These are phyloP conservation scores for Aspergillus luchuensis DNA, from an alignment of 2,329 filamentous ascomycete species.

Conservation along the genomic window DNA sequence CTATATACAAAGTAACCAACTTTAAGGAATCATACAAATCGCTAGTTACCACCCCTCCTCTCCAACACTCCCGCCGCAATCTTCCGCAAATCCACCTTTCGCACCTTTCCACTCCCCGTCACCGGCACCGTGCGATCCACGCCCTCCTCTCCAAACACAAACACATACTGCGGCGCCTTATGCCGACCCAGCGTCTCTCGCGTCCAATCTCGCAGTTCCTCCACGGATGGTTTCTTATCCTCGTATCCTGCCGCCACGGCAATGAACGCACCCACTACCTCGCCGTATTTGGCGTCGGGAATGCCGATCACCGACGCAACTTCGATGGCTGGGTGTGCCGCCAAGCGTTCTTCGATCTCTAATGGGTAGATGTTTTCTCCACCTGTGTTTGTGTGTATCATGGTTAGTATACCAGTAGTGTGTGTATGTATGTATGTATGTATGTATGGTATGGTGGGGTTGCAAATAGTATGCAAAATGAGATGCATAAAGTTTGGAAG, in stretches of 20 bases:
- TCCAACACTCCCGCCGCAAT: slow-evolving; percentile 44
- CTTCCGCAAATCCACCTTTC: slow-evolving; percentile 61
- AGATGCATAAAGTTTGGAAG: not conserved
- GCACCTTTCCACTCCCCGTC: slow-evolving; percentile 72
- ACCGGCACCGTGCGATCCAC: slow-evolving; percentile 59
- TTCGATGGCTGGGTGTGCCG: slow-evolving; percentile 62
- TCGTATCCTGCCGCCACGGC: slow-evolving; percentile 30
- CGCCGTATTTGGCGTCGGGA: slow-evolving; percentile 70
- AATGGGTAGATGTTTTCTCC: slow-evolving; percentile 75
- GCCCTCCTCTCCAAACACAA: slow-evolving; percentile 69
- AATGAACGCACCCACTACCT: slow-evolving; percentile 69
- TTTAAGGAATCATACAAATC: not conserved
- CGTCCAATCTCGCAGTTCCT: slow-evolving; percentile 65
- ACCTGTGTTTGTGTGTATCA: slow-evolving; percentile 41
- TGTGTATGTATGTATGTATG: not conserved
- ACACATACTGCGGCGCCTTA: slow-evolving; percentile 72
- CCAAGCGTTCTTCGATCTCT: slow-evolving; percentile 73
- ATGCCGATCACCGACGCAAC: slow-evolving; percentile 71
- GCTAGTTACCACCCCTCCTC: slow-evolving; percentile 29
- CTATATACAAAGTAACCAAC: not conserved
- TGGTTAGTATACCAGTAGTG: slow-evolving; percentile 1
- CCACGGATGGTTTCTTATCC: slow-evolving; percentile 48
- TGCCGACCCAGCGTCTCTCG: slow-evolving; percentile 63
- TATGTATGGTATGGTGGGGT: slow-evolving; percentile 1
- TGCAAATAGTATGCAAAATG: not conserved